These are phyloP conservation scores for Blyttiomyces sp. DNA, from an alignment of 371 early-diverging fungal genomes.

Conservation along the genomic window DNA sequence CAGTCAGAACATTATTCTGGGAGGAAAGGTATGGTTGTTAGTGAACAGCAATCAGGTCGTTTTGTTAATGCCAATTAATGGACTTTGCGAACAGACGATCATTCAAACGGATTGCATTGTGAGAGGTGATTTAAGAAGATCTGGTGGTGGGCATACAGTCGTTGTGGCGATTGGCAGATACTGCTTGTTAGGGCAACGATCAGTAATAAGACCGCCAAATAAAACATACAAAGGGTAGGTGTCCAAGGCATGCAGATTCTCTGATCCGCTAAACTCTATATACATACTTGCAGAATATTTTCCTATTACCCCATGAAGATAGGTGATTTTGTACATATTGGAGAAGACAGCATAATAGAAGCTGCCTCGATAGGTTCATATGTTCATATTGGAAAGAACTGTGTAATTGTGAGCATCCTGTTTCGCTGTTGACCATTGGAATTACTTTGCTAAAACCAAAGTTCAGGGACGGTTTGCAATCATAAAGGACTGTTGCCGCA, in stretches of 20 bases:
- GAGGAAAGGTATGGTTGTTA: constrained; percentile 70
- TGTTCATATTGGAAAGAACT: constrained; percentile 89
- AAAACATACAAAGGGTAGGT: constrained; percentile 89
- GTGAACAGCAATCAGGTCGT: not conserved
- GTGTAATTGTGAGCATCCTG: constrained; percentile 76
- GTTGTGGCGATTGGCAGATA: constrained; percentile 88
- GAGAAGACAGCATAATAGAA: constrained; percentile 80
- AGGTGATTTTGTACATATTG: constrained; percentile 28
- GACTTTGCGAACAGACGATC: constrained; percentile 63
- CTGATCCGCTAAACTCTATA: not conserved
- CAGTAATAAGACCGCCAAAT: constrained; percentile 89
- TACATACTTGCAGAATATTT: constrained; percentile 34
- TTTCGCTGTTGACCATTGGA: not conserved
- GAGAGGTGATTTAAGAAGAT: constrained; percentile 87
- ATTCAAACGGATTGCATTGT: constrained; percentile 87
- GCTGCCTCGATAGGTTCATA: constrained; percentile 89
- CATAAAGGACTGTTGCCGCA: constrained; percentile 88
- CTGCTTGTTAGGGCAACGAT: constrained; percentile 72
- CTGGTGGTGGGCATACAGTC: constrained; percentile 81
- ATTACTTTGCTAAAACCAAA: not conserved
- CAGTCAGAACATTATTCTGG: constrained; percentile 87
- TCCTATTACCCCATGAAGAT: constrained; percentile 93
- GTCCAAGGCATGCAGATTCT: not conserved
- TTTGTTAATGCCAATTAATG: not conserved
- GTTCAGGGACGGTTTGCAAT: constrained; percentile 87